Evolutionary conservation across 192 early-diverging fungal genomes (phyloP), one percentile per base, ranked within the genome.

Genomic region (Umbelopsis sp.): DNA sequence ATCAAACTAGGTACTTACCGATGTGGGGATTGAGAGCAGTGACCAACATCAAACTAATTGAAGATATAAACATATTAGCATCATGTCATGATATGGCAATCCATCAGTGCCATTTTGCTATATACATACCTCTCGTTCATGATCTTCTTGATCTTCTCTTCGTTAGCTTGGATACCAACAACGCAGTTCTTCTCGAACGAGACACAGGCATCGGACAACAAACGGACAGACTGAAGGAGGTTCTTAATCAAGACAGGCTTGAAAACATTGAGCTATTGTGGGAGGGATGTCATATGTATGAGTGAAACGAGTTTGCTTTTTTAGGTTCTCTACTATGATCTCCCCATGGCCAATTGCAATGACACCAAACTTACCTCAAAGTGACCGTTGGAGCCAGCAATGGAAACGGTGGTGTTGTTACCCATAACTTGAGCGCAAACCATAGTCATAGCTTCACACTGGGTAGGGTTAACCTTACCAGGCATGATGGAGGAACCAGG

Each of bases 381-480:
- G 85, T 98, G 97, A 34, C 98, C 97, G 80, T 98, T 95, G 47
- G 95, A 91, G 7, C 96, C 97, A 69, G 93, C 93, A 76, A 98
- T 79, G 25, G 94, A 88, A 68, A 99, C 90, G 31, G 97, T 89
- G 43, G 92, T 93, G 85, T 98, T 89, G 91, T 99, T 99, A 77
- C 98, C 98, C 87, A 99, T 97, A 50, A 99, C 95, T 79, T 98
- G 97, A 36, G 96, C 91, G 81, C 96, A 97, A 43, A 98, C 94
- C 97, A 99, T 99, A 29, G 97, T 99, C 91, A 99, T 90, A 66
- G 98, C 96, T 83, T 99, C 97, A 86, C 94, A 97, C 84, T 99
- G 98, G 20, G 98, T 99, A 50, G 98, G 98, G 85, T 99, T 99
- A 68, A 99, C 95, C 90, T 99, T 98, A 66, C 97, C 97, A 45